Evolutionary conservation across 2,329 filamentous ascomycete genomes (phyloP).

Genomic region (Fusarium dimerum): DNA sequence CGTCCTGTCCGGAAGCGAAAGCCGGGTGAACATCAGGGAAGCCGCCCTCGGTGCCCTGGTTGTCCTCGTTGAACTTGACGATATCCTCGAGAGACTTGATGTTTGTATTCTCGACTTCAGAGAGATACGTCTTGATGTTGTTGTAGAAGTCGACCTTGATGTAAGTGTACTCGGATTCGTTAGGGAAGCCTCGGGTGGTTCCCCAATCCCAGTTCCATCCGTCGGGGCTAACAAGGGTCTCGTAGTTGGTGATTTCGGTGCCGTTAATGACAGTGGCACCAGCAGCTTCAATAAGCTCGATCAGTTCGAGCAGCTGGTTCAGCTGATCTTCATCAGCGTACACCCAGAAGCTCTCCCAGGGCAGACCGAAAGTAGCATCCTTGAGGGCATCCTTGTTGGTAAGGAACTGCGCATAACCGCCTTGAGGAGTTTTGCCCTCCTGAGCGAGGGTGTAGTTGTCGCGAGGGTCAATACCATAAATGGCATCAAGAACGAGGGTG

Average conservation of each 20-base stretch:
- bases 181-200: slow-evolving; percentile 59
- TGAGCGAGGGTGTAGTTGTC: slow-evolving; percentile 69
- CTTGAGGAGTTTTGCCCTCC: slow-evolving; percentile 50
- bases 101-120: slow-evolving; percentile 61
- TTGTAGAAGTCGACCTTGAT: slow-evolving; percentile 72
- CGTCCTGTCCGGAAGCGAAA: slow-evolving; percentile 71
- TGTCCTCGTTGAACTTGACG: slow-evolving; percentile 63
- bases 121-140: slow-evolving; percentile 62
- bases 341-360: slow-evolving; percentile 72
- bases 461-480: slow-evolving; percentile 62
- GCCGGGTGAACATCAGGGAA: slow-evolving; percentile 57
- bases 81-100: slow-evolving; percentile 64
- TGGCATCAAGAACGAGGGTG: slow-evolving; percentile 64
- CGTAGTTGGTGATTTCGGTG: slow-evolving; percentile 66
- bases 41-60: slow-evolving; percentile 68
- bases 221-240: slow-evolving; percentile 61
- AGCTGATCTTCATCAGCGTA: slow-evolving; percentile 59
- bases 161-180: slow-evolving; percentile 73
- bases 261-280: slow-evolving; percentile 70
- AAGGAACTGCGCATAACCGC: slow-evolving; percentile 60
- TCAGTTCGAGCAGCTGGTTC: slow-evolving; percentile 45
- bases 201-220: slow-evolving; percentile 80
- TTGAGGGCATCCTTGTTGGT: slow-evolving; percentile 54
- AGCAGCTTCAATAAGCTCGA: slow-evolving; percentile 56
- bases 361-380: slow-evolving; percentile 67